Percentiles rank a stretch among this genome's conserved stretches.
These are phyloP conservation scores for Lithocarpus polystachyus DNA, from an alignment of 306 rosid genomes.

Conservation along the genomic window DNA sequence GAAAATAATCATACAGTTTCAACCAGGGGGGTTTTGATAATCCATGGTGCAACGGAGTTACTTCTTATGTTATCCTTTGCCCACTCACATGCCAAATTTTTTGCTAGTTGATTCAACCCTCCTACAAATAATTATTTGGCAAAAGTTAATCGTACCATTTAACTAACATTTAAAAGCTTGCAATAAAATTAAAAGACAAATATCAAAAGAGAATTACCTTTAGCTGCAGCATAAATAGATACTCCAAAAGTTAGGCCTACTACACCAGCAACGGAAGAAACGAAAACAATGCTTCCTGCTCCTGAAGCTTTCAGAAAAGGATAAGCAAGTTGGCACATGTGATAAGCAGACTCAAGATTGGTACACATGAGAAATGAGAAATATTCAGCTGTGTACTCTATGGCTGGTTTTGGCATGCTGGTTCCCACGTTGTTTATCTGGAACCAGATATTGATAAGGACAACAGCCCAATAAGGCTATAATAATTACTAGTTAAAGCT, in stretches of 20 bases:
- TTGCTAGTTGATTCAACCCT: not conserved
- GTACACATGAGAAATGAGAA: not conserved
- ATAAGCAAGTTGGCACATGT: conserved; percentile 7
- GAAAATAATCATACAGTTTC: not conserved
- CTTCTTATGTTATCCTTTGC: conserved; percentile 5
- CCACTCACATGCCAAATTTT: conserved; percentile 10
- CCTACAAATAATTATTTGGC: not conserved
- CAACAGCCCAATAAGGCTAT: not conserved
- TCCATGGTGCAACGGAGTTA: not conserved
- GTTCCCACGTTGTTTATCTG: conserved; percentile 48
- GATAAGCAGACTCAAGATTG: conserved; percentile 8
- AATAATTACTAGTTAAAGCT: not conserved
- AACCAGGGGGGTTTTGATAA: not conserved
- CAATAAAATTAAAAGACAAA: too few relatives aligned
- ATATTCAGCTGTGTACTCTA: conserved; percentile 32
- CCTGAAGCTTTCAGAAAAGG: conserved; percentile 5
- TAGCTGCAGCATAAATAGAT: not conserved
- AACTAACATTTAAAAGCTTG: too few relatives aligned
- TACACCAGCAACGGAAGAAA: conserved; percentile 24
- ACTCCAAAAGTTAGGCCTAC: not conserved
- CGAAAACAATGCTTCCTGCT: not conserved
- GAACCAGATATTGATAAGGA: not conserved
- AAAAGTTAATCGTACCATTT: too few relatives aligned
- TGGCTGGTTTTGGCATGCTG: not conserved
- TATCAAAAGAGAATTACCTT: not conserved